Conservation (phyloP, 1,139 yeast genomes). For the Pichia kudriavzevii region DNA sequence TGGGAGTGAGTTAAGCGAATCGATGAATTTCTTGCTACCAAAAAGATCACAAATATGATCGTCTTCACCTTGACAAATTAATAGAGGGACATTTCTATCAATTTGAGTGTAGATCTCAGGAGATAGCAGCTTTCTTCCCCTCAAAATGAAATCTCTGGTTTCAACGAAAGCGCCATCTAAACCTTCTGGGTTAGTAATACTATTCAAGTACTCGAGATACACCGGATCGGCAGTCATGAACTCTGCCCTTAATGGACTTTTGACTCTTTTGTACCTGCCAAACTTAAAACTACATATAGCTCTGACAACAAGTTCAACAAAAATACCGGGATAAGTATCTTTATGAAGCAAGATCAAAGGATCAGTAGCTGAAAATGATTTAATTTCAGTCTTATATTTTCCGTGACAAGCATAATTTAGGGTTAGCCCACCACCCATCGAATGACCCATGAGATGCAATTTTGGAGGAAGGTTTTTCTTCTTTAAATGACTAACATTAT, state of each 20-base stretch:
- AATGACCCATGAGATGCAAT: slow-evolving; percentile 68
- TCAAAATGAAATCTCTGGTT: slow-evolving; percentile 55
- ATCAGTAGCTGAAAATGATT: slow-evolving; percentile 53
- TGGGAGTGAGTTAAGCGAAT: slow-evolving; percentile 32
- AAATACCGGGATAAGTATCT: slow-evolving; percentile 46
- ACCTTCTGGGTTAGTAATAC: slow-evolving; percentile 7
- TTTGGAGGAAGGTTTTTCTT: slow-evolving; percentile 30
- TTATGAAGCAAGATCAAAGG: slow-evolving; percentile 62
- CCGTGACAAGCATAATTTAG: slow-evolving; percentile 73
- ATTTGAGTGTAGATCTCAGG: slow-evolving; percentile 38
- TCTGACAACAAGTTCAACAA: slow-evolving; percentile 41
- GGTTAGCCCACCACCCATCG: slow-evolving; percentile 92
- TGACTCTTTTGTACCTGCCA: slow-evolving; percentile 36
- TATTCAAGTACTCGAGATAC: slow-evolving; percentile 38
- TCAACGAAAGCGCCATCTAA: slow-evolving; percentile 42
- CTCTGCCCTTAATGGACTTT: slow-evolving; percentile 48
- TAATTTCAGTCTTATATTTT: slow-evolving; percentile 23
- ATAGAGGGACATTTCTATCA: slow-evolving; percentile 35
- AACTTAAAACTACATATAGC: slow-evolving; percentile 45
- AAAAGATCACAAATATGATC: slow-evolving; percentile 34
- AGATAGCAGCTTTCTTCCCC: slow-evolving; percentile 50
- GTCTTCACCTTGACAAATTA: slow-evolving; percentile 47
- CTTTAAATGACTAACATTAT: slow-evolving; percentile 29
- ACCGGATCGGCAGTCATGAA: slow-evolving; percentile 48
- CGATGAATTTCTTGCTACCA: slow-evolving; percentile 44